Base-by-base conservation (phyloP, 352 stramenopile genomes). In the Globisporangium abappressorium region DNA sequence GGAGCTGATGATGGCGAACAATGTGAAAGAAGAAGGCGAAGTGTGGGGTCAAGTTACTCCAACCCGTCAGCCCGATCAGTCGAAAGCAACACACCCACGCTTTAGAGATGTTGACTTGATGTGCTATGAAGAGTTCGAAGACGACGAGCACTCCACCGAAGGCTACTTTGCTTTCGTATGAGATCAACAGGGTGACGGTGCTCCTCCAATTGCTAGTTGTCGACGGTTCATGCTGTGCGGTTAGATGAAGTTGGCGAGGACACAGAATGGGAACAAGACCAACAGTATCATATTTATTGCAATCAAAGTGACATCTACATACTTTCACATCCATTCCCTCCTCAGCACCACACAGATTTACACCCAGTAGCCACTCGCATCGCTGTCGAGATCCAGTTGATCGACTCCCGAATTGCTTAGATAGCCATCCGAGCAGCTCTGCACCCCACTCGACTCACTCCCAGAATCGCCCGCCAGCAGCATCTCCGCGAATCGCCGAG, bases 361-460 rank as follows among this genome's bases (percentile, higher is more conserved):
- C 33, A 73, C 62, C 66, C 68, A 73, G 61, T 72, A 72, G 24
- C 62, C 62, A 20, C 61, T 72, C 24, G 68, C 68, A 22, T 76
- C 62, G 24, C 59, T 70, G 26, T 67, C 61, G 24, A 68, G 55
- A 62, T 84, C 77, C 66, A 85, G 57, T 65, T 68, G 70, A 24
- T 76, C 70, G 46, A 75, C 66, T 26, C 77, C 79, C n/a, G 79
- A 84, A 30, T 71, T 78, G 22, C 76, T 85, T 26, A 81, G 36
- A 12, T 72, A 73, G 20, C 65, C 69, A 30, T 70, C 78, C 46
- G 80, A 91, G 61, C 84, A 90, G 58, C 72, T 93, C 54, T 89
- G 51, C 66, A 91, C 86, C 1, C 83, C 82, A 62, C 81, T 90
- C 30, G 76, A 77, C 4, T 80, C 78, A 36, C 78, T 81, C 18